Base-by-base conservation (phyloP, 179 eudicot genomes). In the Gypsophila paniculata region DNA sequence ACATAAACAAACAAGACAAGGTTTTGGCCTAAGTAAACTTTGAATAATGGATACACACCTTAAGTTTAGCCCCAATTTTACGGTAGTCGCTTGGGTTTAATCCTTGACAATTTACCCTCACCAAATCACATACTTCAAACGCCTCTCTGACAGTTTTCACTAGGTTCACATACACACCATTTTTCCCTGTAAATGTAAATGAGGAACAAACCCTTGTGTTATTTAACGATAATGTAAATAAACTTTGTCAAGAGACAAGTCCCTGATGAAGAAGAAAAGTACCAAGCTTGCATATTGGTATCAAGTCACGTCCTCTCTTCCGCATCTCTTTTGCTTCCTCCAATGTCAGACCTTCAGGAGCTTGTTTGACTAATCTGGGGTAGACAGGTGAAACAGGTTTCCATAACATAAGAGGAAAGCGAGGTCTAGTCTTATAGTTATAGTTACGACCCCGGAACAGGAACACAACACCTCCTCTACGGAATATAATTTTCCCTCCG, bases 371-470 rank as follows among this genome's bases (percentile, higher is more conserved):
- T 83, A 94, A 78, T 87, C 90, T 85, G 42, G 99, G 99, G 81
- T 91, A 91, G 38, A 94, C 90, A 58, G 97, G 97, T 51, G 92
- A 71, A 46, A 82, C 78, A 64, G 99, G 99, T 78, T 84, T 91
- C 99, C 99, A 94, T 77, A 94, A 66, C 99, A 94, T 91, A 55
- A 94, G 89, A 76, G 99, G 99, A 83, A 58, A 91, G 49, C 83
- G 87, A 12, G 99, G 95, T 60, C 96, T 88, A 48, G 87, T 81
- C 81, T 76, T 91, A 77, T 80, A 85, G 80, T 91, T 94, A 84
- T 94, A 94, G 81, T 94, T 94, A 79, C 96, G 82, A 60, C 99
- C 97, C 49, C 96, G 94, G 69, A 91, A 94, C 70, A 94, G 99
- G 82, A 77, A 91, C 36, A 91, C 23, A 21, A 80, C 76, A 9